Conservation (phyloP, 306 rosid genomes). For the Quillaja saponaria region DNA sequence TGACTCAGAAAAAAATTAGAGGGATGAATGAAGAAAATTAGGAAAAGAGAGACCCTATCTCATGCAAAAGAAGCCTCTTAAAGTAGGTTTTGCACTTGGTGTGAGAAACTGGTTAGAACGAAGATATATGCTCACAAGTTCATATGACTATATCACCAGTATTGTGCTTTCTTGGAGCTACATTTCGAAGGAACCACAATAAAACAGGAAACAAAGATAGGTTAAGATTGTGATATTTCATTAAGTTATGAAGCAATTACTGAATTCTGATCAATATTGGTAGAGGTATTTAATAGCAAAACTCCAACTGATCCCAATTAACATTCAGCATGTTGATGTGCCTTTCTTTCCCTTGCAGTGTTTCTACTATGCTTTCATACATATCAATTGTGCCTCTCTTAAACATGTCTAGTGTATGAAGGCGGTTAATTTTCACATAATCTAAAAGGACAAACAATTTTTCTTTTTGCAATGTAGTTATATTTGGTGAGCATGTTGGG, state of each 20-base stretch:
- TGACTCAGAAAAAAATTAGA: conserved; percentile 45
- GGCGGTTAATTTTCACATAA: too few relatives aligned
- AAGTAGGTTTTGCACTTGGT: conserved; percentile 18
- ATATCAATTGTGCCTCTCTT: too few relatives aligned
- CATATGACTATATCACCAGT: conserved; percentile 22
- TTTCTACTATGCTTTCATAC: too few relatives aligned
- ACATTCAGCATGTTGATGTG: conserved; percentile 2
- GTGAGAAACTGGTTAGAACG: conserved; percentile 29
- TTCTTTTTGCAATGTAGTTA: too few relatives aligned
- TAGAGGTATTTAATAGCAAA: conserved; percentile 58
- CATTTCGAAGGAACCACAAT: conserved; percentile 12
- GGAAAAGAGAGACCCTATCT: conserved; percentile 10
- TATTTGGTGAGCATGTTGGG: too few relatives aligned
- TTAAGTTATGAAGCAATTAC: conserved; percentile 41
- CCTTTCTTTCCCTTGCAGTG: too few relatives aligned
- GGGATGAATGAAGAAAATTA: conserved; percentile 4
- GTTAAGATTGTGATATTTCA: background rate
- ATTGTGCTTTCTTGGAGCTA: conserved; percentile 24
- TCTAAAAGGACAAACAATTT: too few relatives aligned
- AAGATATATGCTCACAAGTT: conserved; percentile 13
- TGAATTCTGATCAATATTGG: conserved; percentile 59
- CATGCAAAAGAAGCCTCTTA: conserved; percentile 55
- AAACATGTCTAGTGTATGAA: too few relatives aligned
- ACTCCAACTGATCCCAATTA: conserved; percentile 48
- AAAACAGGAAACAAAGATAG: conserved; percentile 24